Conservation (phyloP, 2,329 filamentous ascomycete species). For the Aureobasidium sp. region DNA sequence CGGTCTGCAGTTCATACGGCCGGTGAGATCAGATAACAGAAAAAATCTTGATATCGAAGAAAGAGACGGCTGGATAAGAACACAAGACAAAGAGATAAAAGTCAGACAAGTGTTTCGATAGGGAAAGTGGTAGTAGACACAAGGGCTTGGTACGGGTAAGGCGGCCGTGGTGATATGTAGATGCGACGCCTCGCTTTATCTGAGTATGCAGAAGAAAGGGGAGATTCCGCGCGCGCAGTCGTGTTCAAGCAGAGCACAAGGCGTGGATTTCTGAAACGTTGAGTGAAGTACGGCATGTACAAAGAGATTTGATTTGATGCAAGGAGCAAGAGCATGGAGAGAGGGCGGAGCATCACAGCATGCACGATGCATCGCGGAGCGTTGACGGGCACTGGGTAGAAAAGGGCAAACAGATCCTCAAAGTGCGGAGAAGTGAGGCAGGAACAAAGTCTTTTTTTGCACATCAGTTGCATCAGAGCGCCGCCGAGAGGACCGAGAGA, state of each 20-base stretch:
- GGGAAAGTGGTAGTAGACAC: background rate
- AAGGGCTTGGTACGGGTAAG: conserved; percentile 7
- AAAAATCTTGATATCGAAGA: background rate
- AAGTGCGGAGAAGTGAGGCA: conserved; percentile 13
- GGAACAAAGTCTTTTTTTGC: conserved; percentile 10
- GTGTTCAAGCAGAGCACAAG: background rate
- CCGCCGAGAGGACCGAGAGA: background rate
- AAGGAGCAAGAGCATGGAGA: background rate
- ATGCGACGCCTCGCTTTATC: background rate
- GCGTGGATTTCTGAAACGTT: background rate
- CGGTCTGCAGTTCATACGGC: background rate
- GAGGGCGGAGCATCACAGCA: background rate
- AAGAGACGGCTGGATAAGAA: no score
- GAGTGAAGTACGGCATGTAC: background rate
- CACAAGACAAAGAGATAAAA: no score
- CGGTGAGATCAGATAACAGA: background rate
- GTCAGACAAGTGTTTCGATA: no score
- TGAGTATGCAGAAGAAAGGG: conserved; percentile 13
- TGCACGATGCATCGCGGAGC: background rate
- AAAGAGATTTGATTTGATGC: background rate
- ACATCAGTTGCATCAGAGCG: background rate
- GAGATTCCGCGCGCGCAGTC: background rate
- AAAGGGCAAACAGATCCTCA: background rate
- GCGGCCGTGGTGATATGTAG: background rate
- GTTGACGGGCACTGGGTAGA: background rate